Evolutionary conservation across 163 green algal species (phyloP).

Genomic region (Trebouxiophyceae sp.): DNA sequence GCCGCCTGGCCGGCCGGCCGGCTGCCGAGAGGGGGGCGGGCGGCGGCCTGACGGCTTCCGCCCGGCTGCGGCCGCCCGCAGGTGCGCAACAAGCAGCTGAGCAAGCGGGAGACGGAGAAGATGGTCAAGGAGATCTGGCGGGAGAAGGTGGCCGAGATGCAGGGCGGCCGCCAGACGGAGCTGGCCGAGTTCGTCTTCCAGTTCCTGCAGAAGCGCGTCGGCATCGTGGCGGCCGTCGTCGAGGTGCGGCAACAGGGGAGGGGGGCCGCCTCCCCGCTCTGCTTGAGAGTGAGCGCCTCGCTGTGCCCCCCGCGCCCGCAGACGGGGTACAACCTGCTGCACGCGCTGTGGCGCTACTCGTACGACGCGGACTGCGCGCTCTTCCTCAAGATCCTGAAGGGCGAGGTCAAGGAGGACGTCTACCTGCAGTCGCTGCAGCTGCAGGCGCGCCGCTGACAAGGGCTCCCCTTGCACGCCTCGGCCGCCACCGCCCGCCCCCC

Average conservation of each 20-base stretch:
- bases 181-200: conserved; percentile 46
- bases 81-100: conserved; percentile 42
- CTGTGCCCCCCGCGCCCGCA: conserved; percentile 8
- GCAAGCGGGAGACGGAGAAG: conserved; percentile 58
- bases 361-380: conserved; percentile 61
- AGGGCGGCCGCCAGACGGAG: conserved; percentile 8
- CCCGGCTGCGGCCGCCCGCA: conserved; percentile 13
- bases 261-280: too few relatives aligned
- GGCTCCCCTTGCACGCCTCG: neutral
- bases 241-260: too few relatives aligned
- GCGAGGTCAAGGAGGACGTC: conserved; percentile 50
- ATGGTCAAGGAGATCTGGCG: conserved; percentile 60
- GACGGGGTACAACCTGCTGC: conserved; percentile 53
- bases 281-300: too few relatives aligned
- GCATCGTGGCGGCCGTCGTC: conserved; percentile 41
- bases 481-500: too few relatives aligned
- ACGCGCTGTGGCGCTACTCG: conserved; percentile 42
- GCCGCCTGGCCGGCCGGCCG: too few relatives aligned
- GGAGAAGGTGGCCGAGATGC: conserved; percentile 23
- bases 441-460: conserved; percentile 9
- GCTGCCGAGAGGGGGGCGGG: too few relatives aligned
- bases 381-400: conserved; percentile 48
- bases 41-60: too few relatives aligned
- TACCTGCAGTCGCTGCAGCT: conserved; percentile 37
- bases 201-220: conserved; percentile 44